phyloP scores from a whole-genome alignment of 192 early-diverging fungal species.

The Gryganskiella cystojenkinii region DNA sequence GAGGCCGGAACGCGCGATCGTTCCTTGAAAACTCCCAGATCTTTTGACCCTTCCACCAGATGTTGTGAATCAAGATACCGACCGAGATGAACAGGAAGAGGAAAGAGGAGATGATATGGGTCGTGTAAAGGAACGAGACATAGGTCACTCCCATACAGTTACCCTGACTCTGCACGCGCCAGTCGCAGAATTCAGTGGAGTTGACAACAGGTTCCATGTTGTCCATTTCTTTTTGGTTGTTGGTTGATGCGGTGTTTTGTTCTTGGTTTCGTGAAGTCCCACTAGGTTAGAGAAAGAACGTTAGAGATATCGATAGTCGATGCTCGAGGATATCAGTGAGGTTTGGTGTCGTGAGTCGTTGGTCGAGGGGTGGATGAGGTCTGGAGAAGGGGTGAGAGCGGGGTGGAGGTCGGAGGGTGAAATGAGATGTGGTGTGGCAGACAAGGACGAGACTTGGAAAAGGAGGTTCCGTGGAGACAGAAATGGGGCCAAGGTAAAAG shows the following conservation, averaged over 20 bases:
- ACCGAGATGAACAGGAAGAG: conserved; percentile 48
- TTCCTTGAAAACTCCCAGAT: conserved; percentile 53
- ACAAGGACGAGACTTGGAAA: not conserved
- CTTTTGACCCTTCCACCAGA: conserved; percentile 54
- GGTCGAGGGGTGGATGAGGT: not conserved
- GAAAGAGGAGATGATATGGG: conserved; percentile 50
- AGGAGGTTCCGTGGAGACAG: not conserved
- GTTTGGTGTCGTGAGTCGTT: not conserved
- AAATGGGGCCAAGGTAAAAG: too few relatives aligned
- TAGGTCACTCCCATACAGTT: conserved; percentile 41
- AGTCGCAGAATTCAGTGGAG: conserved; percentile 47
- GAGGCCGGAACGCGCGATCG: conserved; percentile 45
- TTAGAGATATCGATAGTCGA: not conserved
- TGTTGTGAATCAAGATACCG: conserved; percentile 47
- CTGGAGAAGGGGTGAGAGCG: not conserved
- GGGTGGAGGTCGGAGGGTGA: not conserved
- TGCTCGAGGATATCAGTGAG: not conserved
- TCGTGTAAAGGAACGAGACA: conserved; percentile 47
- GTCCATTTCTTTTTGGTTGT: not conserved
- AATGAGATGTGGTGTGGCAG: not conserved
- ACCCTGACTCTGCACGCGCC: conserved; percentile 46
- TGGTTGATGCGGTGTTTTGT: not conserved
- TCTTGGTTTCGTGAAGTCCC: not conserved
- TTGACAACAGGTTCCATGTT: conserved; percentile 38
- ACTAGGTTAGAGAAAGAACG: not conserved